Base-by-base conservation (phyloP, 192 early-diverging fungal species). In the Podila epigama region DNA sequence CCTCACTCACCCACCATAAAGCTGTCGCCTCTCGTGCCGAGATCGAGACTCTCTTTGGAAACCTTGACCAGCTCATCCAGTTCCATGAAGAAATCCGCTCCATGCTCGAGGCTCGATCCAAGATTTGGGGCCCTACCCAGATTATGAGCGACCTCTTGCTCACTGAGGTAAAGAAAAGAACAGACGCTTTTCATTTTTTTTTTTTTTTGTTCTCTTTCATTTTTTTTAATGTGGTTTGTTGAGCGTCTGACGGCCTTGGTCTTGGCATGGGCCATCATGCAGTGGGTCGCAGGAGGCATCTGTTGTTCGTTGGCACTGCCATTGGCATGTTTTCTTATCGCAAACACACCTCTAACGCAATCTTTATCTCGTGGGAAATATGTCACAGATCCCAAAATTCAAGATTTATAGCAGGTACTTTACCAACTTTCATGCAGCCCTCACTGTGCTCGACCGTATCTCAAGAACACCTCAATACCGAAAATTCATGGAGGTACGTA, bases 111-210 rank as follows among this genome's bases (percentile, higher is more conserved):
- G 53, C n/a, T 5, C 73, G 73, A 27, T 77, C 73, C 66, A 77
- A 68, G 56, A 77, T 77, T 40, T 77, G 73, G 73, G 73, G 73
- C 0, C 73, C 73, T 5, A 64, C 73, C 11, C 73, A 77, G 51
- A 77, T 77, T 50, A 77, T 77, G 61, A 68, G 73, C 42, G 73
- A 77, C 36, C 40, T 77, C 22, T 40, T 77, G 15, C 50, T 77
- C 31, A 31, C 29, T 18, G 66, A 64, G 11, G 70, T 75, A 66
- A 32, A 63, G n/a, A n/a, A n/a, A n/a, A n/a, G n/a, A n/a, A n/a
- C n/a, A n/a, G n/a, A n/a, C n/a, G n/a, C n/a, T n/a, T n/a, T n/a
- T n/a, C n/a, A n/a, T n/a, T n/a, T n/a, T n/a, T n/a, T n/a, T n/a
- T n/a, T n/a, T n/a, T n/a, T 33, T n/a, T n/a, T 15, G 12, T 37